phyloP scores from a whole-genome alignment of 345 rosid genomes.

The Ricinus communis region DNA sequence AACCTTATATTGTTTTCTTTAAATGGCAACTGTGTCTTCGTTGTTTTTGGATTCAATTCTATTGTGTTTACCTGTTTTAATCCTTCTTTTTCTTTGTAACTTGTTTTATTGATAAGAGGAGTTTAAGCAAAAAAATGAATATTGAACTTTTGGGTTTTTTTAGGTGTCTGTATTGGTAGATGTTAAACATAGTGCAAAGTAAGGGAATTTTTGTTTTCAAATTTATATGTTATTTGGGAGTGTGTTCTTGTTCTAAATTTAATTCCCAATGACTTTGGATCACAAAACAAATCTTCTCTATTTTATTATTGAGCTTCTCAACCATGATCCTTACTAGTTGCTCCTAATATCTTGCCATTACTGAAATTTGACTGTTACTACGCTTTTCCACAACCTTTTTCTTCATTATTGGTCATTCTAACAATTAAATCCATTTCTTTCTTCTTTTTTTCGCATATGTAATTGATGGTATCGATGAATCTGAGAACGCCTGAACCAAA shows the following conservation, averaged over 20 bases:
- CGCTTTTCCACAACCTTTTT: too few species aligned
- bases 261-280: neutral
- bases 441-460: too few species aligned
- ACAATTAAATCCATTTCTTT: too few species aligned
- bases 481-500: too few species aligned
- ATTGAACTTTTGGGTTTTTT: neutral
- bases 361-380: too few species aligned
- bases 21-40: too few species aligned
- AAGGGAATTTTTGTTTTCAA: neutral
- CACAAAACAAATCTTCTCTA: neutral
- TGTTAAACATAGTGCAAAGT: neutral
- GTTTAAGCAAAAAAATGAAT: neutral
- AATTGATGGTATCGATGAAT: too few species aligned
- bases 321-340: neutral
- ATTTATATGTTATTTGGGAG: neutral
- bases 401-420: too few species aligned
- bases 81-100: neutral
- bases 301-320: neutral
- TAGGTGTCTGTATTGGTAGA: neutral
- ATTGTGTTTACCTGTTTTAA: neutral
- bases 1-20: neutral
- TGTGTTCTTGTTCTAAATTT: slow-evolving; percentile 2
- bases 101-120: neutral
- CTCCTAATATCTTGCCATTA: too few species aligned
- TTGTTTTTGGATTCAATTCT: neutral